Percentiles rank a stretch among this genome's conserved stretches.
phyloP scores from a whole-genome alignment of 331 rosid species.

The Quercus lobata region DNA sequence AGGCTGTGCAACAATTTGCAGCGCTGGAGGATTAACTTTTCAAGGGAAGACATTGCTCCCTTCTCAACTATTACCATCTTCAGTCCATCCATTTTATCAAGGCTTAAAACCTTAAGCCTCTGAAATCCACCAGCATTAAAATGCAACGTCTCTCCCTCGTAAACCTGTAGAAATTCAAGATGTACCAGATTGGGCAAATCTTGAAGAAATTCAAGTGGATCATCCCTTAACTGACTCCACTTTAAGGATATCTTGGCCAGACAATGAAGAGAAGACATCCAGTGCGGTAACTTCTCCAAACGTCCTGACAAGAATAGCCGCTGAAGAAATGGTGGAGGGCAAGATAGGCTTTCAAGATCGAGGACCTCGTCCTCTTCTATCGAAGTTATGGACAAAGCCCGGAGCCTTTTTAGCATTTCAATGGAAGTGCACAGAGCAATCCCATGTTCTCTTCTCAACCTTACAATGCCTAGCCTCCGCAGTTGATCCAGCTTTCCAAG shows the following conservation, averaged over 20 bases:
- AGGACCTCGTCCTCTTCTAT: conserved; percentile 16
- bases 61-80: conserved; percentile 8
- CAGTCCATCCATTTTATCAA: conserved; percentile 15
- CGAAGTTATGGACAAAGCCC: conserved; percentile 17
- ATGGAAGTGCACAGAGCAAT: conserved; percentile 11
- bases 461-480: conserved; percentile 27
- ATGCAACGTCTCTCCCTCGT: conserved; percentile 3
- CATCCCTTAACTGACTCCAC: conserved; percentile 27
- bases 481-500: conserved; percentile 24
- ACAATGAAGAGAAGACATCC: conserved; percentile 29
- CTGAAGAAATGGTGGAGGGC: conserved; percentile 25
- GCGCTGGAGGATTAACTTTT: conserved; percentile 17
- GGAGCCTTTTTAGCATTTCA: conserved; percentile 12
- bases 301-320: conserved; percentile 23
- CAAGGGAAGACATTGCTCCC: conserved; percentile 17
- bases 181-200: conserved; percentile 25
- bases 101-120: conserved; percentile 21
- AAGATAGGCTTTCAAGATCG: conserved; percentile 14
- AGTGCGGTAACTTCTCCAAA: conserved; percentile 25
- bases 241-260: conserved; percentile 19
- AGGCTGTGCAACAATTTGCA: conserved; percentile 17
- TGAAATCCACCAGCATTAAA: conserved; percentile 21
- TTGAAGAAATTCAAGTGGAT: conserved; percentile 20
- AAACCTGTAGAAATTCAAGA: conserved; percentile 13
- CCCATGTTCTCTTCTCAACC: conserved; percentile 18